Conservation (phyloP, 2,329 filamentous ascomycete genomes). For the Ophiostoma australiae region DNA sequence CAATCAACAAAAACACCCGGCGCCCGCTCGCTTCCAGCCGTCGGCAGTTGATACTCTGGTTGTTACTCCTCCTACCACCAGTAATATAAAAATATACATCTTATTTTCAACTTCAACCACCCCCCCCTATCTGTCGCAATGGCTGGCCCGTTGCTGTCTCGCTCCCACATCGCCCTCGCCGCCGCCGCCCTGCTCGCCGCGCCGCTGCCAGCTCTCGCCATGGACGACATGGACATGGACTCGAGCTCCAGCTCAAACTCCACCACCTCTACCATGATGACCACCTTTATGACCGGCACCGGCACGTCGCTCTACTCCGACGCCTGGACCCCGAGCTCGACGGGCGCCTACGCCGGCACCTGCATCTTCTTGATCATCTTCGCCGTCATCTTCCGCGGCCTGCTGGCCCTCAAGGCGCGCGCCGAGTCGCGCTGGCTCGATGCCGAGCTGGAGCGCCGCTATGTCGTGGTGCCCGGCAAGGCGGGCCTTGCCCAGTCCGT, state of each 20-base stretch:
- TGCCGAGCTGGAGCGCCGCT: slow-evolving; percentile 67
- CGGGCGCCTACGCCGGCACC: slow-evolving; percentile 75
- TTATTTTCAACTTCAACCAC: not conserved
- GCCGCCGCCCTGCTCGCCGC: not conserved
- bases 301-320: slow-evolving; percentile 53
- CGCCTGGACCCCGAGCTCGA: slow-evolving; percentile 66
- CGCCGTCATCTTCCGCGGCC: slow-evolving; percentile 60
- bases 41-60: not conserved
- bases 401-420: slow-evolving; percentile 67
- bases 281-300: slow-evolving; percentile 53
- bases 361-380: slow-evolving; percentile 87
- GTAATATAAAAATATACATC: not conserved
- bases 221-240: slow-evolving; percentile 16
- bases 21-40: not conserved
- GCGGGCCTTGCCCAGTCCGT: slow-evolving; percentile 55
- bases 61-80: not conserved
- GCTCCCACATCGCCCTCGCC: not conserved
- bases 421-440: slow-evolving; percentile 62
- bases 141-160: slow-evolving; percentile 6
- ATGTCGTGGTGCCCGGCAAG: slow-evolving; percentile 67
- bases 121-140: not conserved
- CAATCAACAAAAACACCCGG: not conserved
- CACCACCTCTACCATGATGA: slow-evolving; percentile 26
- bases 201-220: not conserved
- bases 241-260: slow-evolving; percentile 24